Evolutionary conservation across 495 filamentous ascomycete genomes (phyloP), one percentile per base, ranked within the genome.

Genomic region (Cercophora sp.): DNA sequence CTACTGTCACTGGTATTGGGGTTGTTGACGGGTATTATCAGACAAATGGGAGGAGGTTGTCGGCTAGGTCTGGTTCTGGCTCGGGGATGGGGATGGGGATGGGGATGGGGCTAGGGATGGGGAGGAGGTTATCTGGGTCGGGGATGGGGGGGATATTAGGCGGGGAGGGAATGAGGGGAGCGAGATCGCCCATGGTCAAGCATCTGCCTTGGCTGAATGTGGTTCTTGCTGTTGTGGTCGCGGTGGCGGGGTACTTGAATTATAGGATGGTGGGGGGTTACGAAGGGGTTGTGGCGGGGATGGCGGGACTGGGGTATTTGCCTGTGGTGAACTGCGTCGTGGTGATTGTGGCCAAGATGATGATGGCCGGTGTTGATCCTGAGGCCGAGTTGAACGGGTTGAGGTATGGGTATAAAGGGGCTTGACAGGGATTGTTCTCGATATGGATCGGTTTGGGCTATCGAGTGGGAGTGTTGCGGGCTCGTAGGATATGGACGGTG

Each of bases 331-430:
- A 80, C 5, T 79, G 77, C 45, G 74, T 42, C 2, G 66, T 80
- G 23, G 70, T 72, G 15, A 37, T 84, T 13, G 52, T 70, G 18
- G 76, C 72, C 1, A 78, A 82, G 63, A 61, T 70, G 45, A 58
- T 77, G 25, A 79, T 84, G 73, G 75, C 65, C 3, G 69, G 77
- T 36, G 75, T 84, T 15, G 77, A 84, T 60, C 73, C 80, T 10
- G 75, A 72, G 58, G 54, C 50, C 47, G 80, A 83, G 57, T 63
- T 85, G 52, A 62, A 69, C 19, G 65, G 58, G 45, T 64, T 82
- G 62, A 73, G 64, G 65, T 85, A 85, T 67, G 70, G 69, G 32
- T 82, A 77, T 46, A 85, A 84, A 62, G 82, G 82, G 18, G 82
- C 81, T 45, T 85, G n/a, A n/a, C n/a, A n/a, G n/a, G n/a, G n/a